phyloP scores from a whole-genome alignment of 164 flowering plant species.

The Tinospora cordifolia region DNA sequence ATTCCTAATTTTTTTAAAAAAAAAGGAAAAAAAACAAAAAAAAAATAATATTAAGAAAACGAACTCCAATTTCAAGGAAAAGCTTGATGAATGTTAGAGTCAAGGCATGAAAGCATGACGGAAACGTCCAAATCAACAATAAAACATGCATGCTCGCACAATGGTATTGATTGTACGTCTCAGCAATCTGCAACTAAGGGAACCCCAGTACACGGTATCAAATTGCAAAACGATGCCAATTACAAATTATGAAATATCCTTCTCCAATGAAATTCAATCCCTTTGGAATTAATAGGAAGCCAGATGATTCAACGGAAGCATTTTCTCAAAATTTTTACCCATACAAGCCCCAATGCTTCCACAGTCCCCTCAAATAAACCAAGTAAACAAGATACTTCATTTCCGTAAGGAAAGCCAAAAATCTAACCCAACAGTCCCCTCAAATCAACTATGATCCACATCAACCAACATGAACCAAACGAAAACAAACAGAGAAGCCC shows the following conservation, averaged over 20 bases:
- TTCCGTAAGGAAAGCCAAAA: background rate
- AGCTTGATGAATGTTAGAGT: background rate
- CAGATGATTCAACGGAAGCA: background rate
- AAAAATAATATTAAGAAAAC: background rate
- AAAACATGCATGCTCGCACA: background rate
- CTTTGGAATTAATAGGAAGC: background rate
- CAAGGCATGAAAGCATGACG: too few relatives aligned
- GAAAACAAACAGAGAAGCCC: background rate
- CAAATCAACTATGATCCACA: background rate
- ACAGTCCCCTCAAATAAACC: background rate
- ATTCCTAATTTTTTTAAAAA: too few relatives aligned
- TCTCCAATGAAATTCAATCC: background rate
- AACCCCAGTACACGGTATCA: background rate
- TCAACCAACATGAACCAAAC: background rate
- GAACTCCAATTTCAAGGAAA: background rate
- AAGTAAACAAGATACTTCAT: background rate
- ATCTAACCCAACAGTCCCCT: background rate
- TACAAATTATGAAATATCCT: background rate
- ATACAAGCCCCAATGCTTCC: background rate
- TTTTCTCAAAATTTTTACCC: background rate
- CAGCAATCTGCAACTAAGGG: background rate
- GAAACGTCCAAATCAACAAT: too few relatives aligned
- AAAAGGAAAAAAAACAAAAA: too few relatives aligned
- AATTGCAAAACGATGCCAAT: background rate
- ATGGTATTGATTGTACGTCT: background rate